These are phyloP conservation scores for Aureobasidium melanogenum DNA, from an alignment of 2,329 filamentous ascomycete genomes.

Conservation along the genomic window DNA sequence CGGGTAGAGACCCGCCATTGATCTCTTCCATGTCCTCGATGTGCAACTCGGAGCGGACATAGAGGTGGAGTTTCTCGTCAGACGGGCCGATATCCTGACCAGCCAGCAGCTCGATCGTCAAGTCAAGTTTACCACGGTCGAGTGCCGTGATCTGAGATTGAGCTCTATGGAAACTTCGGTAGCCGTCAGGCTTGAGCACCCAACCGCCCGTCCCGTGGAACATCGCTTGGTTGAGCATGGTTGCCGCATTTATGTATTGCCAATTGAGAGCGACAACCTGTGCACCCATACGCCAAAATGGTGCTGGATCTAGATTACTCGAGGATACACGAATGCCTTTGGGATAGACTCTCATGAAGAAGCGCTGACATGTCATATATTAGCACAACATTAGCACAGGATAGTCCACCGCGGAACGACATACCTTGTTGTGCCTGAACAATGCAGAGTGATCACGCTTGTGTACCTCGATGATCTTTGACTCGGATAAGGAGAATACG, in stretches of 20 bases:
- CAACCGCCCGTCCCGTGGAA: constrained; percentile 74
- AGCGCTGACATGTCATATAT: not conserved
- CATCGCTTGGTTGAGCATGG: constrained; percentile 95
- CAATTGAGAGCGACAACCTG: constrained; percentile 92
- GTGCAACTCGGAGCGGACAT: constrained; percentile 73
- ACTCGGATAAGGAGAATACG: constrained; percentile 56
- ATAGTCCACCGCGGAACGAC: not conserved
- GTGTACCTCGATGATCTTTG: constrained; percentile 57
- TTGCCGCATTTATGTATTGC: constrained; percentile 82
- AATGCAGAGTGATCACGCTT: constrained; percentile 48
- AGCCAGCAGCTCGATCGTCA: constrained; percentile 65
- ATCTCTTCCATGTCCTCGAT: constrained; percentile 57
- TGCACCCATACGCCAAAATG: constrained; percentile 81
- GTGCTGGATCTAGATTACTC: constrained; percentile 75
- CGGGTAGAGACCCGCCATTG: constrained; percentile 32
- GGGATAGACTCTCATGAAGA: constrained; percentile 79
- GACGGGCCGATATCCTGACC: constrained; percentile 60
- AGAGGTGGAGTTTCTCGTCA: constrained; percentile 56
- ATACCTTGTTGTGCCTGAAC: constrained; percentile 62
- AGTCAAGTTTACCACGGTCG: constrained; percentile 41
- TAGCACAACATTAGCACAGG: not conserved
- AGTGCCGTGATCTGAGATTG: constrained; percentile 14
- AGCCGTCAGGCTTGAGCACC: constrained; percentile 74
- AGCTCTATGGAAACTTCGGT: constrained; percentile 38
- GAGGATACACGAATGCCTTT: constrained; percentile 73